Evolutionary conservation across 2,329 filamentous ascomycete genomes (phyloP).

Genomic region (Allantophomopsis lycopodina): DNA sequence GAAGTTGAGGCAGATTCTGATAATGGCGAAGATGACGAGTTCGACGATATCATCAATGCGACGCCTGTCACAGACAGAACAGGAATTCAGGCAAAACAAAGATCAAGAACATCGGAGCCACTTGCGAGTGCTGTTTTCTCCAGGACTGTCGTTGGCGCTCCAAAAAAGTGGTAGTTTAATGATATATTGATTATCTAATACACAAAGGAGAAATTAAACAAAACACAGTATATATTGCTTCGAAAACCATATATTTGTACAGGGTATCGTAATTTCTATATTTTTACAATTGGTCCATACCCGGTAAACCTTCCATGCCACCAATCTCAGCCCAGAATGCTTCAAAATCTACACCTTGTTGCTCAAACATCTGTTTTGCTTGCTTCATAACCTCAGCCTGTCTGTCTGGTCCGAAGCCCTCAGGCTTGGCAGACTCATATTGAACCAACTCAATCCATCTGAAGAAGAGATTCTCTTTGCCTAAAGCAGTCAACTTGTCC

Average conservation of each 20-base stretch:
- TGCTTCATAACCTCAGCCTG: constrained; percentile 61
- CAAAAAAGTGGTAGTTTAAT: constrained; percentile 17
- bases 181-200: too few species aligned
- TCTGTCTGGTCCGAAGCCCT: constrained; percentile 62
- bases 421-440: constrained; percentile 67
- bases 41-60: constrained; percentile 87
- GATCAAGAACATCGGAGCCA: constrained; percentile 25
- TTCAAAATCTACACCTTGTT: constrained; percentile 71
- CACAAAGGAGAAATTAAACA: too few species aligned
- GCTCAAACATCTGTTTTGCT: constrained; percentile 62
- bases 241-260: not conserved
- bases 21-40: constrained; percentile 57
- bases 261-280: not conserved
- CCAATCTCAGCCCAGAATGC: constrained; percentile 61
- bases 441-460: constrained; percentile 89
- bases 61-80: constrained; percentile 79
- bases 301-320: constrained; percentile 41
- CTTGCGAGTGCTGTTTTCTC: constrained; percentile 19
- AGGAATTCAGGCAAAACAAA: constrained; percentile 47
- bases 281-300: constrained; percentile 22
- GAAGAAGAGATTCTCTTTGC: constrained; percentile 83
- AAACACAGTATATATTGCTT: too few species aligned
- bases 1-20: constrained; percentile 63
- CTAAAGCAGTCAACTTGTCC: constrained; percentile 58
- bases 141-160: constrained; percentile 19